phyloP scores from a whole-genome alignment of 345 rosid genomes.

The Pelargonium nanum region DNA sequence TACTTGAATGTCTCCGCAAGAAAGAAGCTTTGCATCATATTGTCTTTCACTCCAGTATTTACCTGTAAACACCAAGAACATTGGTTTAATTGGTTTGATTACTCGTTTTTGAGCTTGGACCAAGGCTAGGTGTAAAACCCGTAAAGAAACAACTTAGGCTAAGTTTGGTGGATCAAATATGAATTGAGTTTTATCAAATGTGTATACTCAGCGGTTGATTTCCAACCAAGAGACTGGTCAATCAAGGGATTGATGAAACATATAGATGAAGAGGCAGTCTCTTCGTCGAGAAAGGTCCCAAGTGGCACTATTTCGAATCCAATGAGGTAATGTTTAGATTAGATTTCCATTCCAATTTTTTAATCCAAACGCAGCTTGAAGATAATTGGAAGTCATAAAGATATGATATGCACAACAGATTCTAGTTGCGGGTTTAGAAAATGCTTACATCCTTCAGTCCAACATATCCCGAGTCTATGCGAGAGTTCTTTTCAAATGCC shows the following conservation, averaged over 20 bases:
- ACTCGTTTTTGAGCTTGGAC: too few relatives aligned
- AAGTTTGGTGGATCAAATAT: background rate
- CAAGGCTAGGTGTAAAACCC: too few relatives aligned
- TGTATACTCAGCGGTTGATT: too few relatives aligned
- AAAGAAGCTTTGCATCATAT: conserved; percentile 97
- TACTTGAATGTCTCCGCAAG: conserved; percentile 93
- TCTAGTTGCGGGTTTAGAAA: background rate
- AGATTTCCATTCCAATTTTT: too few relatives aligned
- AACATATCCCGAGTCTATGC: conserved; percentile 75
- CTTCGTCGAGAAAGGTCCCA: background rate
- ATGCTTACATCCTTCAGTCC: conserved; percentile 88
- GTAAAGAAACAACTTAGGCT: too few relatives aligned
- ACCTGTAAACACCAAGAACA: conserved; percentile 36
- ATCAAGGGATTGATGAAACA: background rate
- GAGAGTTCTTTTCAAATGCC: conserved; percentile 90
- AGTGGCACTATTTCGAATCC: too few relatives aligned
- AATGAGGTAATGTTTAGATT: too few relatives aligned
- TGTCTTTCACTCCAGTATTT: conserved; percentile 69
- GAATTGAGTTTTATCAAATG: too few relatives aligned
- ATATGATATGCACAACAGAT: background rate
- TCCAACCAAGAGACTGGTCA: background rate
- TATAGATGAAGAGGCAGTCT: background rate
- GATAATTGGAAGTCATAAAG: background rate
- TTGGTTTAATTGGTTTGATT: too few relatives aligned
- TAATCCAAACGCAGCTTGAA: background rate